Evolutionary conservation across 768 basidiomycete species (phyloP).

Genomic region (Neoboletus brunneissimus): DNA sequence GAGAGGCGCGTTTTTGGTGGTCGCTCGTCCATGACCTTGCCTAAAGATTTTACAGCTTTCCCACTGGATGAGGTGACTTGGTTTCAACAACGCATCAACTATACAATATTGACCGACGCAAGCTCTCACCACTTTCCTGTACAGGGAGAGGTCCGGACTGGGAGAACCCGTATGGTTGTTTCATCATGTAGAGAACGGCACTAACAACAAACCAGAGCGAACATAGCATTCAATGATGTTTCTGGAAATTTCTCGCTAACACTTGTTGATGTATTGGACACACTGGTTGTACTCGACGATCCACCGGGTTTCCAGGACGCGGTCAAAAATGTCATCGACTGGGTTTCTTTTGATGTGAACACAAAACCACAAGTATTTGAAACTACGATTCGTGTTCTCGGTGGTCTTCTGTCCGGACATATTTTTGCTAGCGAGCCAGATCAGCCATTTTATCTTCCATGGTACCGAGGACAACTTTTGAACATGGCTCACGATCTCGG

Average conservation of each 20-base stretch:
- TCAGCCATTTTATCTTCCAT: conserved; percentile 72
- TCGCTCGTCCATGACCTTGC: conserved; percentile 11
- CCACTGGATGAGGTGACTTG: conserved; percentile 73
- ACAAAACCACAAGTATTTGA: conserved; percentile 99
- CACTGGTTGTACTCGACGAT: conserved; percentile 85
- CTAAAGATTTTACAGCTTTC: conserved; percentile 53
- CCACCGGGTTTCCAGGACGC: conserved; percentile 78
- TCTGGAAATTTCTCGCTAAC: conserved; percentile 91
- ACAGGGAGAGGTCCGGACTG: conserved; percentile 85
- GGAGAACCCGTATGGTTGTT: conserved; percentile 65
- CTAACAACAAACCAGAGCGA: conserved; percentile 42
- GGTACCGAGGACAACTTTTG: conserved; percentile 83
- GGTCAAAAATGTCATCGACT: conserved; percentile 74
- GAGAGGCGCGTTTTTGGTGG: conserved; percentile 48
- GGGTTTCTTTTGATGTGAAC: conserved; percentile 90
- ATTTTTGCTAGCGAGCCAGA: conserved; percentile 67
- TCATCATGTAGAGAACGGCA: conserved; percentile 1
- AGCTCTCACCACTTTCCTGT: conserved; percentile 91
- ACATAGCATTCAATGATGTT: conserved; percentile 86
- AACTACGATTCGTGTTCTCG: conserved; percentile 91
- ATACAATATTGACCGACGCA: conserved; percentile 15
- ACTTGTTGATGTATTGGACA: conserved; percentile 79
- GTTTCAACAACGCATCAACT: conserved; percentile 5
- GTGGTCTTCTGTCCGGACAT: conserved; percentile 85
- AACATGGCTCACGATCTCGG: conserved; percentile 85